A percentile compares a stretch with the other conserved stretches of the same genome.
phyloP scores from a whole-genome alignment of 2,329 filamentous ascomycete species.

The Coniochaeta sp. region DNA sequence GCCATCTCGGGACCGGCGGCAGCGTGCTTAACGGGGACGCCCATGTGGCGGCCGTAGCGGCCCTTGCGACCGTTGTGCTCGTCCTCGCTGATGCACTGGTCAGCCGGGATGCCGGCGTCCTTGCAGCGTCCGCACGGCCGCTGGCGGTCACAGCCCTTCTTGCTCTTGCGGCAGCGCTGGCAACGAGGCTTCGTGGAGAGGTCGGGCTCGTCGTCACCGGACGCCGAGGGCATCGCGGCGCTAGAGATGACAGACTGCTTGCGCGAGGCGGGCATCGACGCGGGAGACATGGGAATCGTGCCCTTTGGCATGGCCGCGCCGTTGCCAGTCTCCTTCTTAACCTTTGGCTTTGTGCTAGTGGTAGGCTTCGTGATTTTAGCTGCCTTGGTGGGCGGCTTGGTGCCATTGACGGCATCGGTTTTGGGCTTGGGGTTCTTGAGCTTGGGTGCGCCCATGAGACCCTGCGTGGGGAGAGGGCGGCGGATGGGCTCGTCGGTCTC shows the following conservation, averaged over 20 bases:
- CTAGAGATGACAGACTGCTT: constrained; percentile 67
- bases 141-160: constrained; percentile 97
- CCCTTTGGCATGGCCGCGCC: constrained; percentile 14
- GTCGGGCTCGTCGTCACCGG: constrained; percentile 83
- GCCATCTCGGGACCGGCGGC: constrained; percentile 46
- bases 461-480: constrained; percentile 35
- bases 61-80: constrained; percentile 97
- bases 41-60: constrained; percentile 72
- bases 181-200: constrained; percentile 93
- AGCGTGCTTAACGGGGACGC: constrained; percentile 57
- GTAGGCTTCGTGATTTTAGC: constrained; percentile 29
- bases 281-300: constrained; percentile 47
- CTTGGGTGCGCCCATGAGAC: constrained; percentile 31
- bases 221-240: constrained; percentile 37
- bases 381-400: constrained; percentile 39
- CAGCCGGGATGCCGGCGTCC: constrained; percentile 87
- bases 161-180: constrained; percentile 97
- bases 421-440: constrained; percentile 30
- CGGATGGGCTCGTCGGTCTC: constrained; percentile 47
- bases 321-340: constrained; percentile 43
- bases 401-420: constrained; percentile 19
- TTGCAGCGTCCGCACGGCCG: constrained; percentile 92
- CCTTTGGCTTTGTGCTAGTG: constrained; percentile 38
- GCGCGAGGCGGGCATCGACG: constrained; percentile 64
- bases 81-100: constrained; percentile 95